Conservation (phyloP, 805 yeast genomes). For the Clavispora santaluciae region DNA sequence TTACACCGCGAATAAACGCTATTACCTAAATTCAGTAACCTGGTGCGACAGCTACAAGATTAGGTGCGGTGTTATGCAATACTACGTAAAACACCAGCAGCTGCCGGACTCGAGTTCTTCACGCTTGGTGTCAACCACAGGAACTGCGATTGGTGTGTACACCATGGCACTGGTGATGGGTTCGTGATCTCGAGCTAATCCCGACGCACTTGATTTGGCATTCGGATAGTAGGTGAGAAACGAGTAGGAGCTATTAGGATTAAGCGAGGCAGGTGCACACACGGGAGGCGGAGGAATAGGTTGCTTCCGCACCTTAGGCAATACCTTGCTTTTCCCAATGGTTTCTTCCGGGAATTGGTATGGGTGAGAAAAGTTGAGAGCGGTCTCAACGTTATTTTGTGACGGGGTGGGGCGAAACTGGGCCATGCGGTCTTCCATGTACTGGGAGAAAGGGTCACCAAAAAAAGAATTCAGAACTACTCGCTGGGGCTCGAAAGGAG, state of each 20-base stretch:
- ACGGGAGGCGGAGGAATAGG: too few relatives aligned
- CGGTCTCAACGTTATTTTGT: conserved; percentile 12
- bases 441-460: conserved; percentile 13
- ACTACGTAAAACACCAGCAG: not conserved
- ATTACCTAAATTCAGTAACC: not conserved
- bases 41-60: not conserved
- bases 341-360: conserved; percentile 8
- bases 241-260: not conserved
- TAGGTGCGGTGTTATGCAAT: too few relatives aligned
- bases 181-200: not conserved
- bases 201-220: not conserved
- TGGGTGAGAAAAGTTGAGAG: conserved; percentile 11
- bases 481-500: not conserved
- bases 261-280: too few relatives aligned
- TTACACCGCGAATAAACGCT: not conserved
- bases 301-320: not conserved
- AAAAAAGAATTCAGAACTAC: conserved; percentile 6
- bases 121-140: not conserved
- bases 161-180: not conserved
- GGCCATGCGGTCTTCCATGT: conserved; percentile 14
- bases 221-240: not conserved
- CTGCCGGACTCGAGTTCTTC: not conserved
- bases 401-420: conserved; percentile 14
- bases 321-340: not conserved
- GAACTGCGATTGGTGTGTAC: not conserved